Base-by-base conservation (phyloP, 257 asterid species). In the Solanum arcanum region DNA sequence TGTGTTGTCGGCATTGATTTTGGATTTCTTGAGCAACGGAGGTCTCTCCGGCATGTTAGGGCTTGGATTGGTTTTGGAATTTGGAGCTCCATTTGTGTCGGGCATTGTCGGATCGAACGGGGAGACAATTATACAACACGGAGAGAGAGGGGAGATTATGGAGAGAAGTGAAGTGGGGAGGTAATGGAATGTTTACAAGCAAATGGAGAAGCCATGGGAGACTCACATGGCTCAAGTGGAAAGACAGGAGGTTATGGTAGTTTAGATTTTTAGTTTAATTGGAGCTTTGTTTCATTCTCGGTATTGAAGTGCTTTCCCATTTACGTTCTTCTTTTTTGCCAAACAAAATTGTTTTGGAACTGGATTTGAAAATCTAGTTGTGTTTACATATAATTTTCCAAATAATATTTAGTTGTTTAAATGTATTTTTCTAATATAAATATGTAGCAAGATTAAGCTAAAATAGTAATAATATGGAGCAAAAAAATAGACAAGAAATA, bases 11-110 rank as follows among this genome's bases (percentile, higher is more conserved):
- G 94, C 46, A 62, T 90, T 82, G 8, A 95, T 93, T 90, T 91
- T 92, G 84, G 92, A 93, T 91, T 93, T 95, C 91, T 93, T 93
- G 90, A 86, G 89, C 46, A 92, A 83, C n/a, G 98, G 96, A 47
- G 94, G 94, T 62, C 90, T 69, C 83, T 93, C 98, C 12, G 94
- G 93, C 70, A 87, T 91, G 83, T 31, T 91, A 83, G 91, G 89
- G 76, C 10, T 90, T 35, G 86, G 86, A 41, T 41, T 88, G 35
- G 93, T 77, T 76, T 70, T 84, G 74, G 93, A 83, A 74, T 86
- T 91, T 20, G 91, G 72, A 68, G 33, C 90, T 88, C 89, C 94
- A 90, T 87, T 87, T 89, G 47, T 90, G 84, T 90, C 90, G 81
- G 86, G 86, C 96, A 93, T 93, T 41, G 66, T 46, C 27, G 7